Evolutionary conservation across 768 basidiomycete genomes (phyloP).

Genomic region (Coprinopsis cinerea): DNA sequence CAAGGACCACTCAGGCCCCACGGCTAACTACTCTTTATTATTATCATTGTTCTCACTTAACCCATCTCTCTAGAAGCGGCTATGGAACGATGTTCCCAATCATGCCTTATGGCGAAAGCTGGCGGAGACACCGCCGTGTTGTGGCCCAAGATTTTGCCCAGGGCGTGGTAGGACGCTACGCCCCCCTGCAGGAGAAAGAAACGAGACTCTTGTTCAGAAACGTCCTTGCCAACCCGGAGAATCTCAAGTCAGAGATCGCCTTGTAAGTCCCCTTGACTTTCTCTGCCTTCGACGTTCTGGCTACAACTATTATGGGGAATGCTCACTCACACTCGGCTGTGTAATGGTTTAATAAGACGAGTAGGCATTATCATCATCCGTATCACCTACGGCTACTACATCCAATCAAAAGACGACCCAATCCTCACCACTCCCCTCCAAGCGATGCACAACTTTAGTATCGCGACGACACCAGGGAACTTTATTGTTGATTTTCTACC

Average conservation of each 20-base stretch:
- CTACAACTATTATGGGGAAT: no score
- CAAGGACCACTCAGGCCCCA: no score
- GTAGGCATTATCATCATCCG: constrained; percentile 19
- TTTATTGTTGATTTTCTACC: constrained; percentile 22
- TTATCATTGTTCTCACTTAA: neutral
- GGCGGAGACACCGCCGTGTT: constrained; percentile 18
- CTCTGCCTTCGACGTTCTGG: no score
- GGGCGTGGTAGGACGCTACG: constrained; percentile 9
- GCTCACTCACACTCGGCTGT: neutral
- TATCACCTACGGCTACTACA: constrained; percentile 26
- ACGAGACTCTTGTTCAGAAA: constrained; percentile 23
- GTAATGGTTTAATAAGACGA: neutral
- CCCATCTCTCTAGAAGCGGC: constrained; percentile 13
- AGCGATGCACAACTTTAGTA: constrained; percentile 19
- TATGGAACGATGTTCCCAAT: constrained; percentile 10
- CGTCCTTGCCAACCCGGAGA: constrained; percentile 20
- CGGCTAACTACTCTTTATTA: neutral
- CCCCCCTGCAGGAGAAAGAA: constrained; percentile 18
- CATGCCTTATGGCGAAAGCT: constrained; percentile 20
- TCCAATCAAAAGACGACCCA: constrained; percentile 29
- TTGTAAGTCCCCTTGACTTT: no score
- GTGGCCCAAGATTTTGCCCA: constrained; percentile 20
- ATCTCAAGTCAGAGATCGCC: constrained; percentile 20
- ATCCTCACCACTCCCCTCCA: constrained; percentile 29
- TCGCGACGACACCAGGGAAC: constrained; percentile 21